Evolutionary conservation across 2,329 filamentous ascomycete species (phyloP).

Genomic region (Clonostachys rhizophaga): DNA sequence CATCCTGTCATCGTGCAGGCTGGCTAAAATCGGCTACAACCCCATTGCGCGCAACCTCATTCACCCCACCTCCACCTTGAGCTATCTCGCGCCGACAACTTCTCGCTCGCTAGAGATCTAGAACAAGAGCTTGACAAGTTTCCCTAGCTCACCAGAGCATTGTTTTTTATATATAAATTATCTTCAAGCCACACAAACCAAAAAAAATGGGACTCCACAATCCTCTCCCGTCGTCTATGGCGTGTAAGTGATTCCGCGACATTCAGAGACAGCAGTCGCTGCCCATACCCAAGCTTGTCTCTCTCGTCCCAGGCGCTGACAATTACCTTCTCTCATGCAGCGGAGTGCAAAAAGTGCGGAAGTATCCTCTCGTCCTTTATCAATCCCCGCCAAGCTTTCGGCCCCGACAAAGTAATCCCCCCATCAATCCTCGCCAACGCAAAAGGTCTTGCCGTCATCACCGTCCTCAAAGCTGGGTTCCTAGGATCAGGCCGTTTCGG

Average conservation of each 20-base stretch:
- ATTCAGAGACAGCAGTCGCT: background rate
- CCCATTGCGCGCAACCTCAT: no score
- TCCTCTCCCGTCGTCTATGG: conserved; percentile 61
- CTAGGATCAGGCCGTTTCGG: conserved; percentile 78
- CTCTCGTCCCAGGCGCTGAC: background rate
- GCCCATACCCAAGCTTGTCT: no score
- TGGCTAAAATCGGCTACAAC: no score
- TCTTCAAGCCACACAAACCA: no score
- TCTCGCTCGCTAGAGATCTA: no score
- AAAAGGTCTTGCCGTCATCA: conserved; percentile 85
- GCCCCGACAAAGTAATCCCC: conserved; percentile 95
- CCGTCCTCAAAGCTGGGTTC: conserved; percentile 83
- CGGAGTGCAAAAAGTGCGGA: conserved; percentile 95
- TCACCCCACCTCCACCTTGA: no score
- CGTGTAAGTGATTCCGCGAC: conserved; percentile 48
- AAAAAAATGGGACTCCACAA: conserved; percentile 58
- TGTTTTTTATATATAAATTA: no score
- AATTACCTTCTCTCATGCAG: conserved; percentile 38
- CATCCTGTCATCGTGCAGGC: background rate
- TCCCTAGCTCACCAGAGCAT: no score
- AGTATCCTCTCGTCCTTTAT: conserved; percentile 95
- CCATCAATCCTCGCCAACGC: conserved; percentile 84
- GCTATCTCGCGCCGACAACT: no score
- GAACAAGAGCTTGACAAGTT: no score
- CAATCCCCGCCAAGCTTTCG: conserved; percentile 88